Evolutionary conservation across 805 yeast species (phyloP), one percentile per base, ranked within the genome.

Genomic region (Metschnikowia koreensis): DNA sequence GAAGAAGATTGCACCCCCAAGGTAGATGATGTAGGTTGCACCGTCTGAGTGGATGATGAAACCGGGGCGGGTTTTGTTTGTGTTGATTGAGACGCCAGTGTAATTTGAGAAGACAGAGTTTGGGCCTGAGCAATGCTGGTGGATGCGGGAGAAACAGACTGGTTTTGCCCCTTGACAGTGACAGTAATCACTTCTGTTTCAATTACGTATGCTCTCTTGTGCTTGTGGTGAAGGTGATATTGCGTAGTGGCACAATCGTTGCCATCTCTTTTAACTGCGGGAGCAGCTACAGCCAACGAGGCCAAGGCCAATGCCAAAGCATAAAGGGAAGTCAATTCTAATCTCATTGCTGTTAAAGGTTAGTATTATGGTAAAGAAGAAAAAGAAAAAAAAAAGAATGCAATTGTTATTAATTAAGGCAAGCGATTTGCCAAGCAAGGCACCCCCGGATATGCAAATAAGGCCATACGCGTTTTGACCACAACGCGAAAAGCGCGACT

Each of bases 171-270:
- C 53, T 77, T 68, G 48, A 76, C 75, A 31, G 59, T 54, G 44
- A 58, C 53, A 37, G 77, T 73, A 47, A 73, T 74, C 55, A 66
- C 55, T 36, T 75, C 79, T 56, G 77, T 76, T 62, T 77, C 80
- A 54, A 76, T 73, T 41, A 80, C 86, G 56, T 77, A 79, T 44
- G 81, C 84, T 73, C 82, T 79, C 69, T 75, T 82, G 69, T 78
- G 84, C 66, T 71, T 80, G 71, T 79, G 85, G 73, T 84, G 87
- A 52, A 76, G 76, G 71, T 83, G 88, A 38, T 48, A 44, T 31
- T 52, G 50, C 51, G 54, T 56, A 15, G 58, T 55, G 16, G 53
- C 46, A 38, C 63, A 59, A 50, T 59, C 56, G 3, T 44, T 53
- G 33, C 46, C 58, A 33, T 47, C 52, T 44, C 52, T 38, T 41